Evolutionary conservation across 108 stramenopile species (phyloP).

Genomic region (Conticribra guillardii): DNA sequence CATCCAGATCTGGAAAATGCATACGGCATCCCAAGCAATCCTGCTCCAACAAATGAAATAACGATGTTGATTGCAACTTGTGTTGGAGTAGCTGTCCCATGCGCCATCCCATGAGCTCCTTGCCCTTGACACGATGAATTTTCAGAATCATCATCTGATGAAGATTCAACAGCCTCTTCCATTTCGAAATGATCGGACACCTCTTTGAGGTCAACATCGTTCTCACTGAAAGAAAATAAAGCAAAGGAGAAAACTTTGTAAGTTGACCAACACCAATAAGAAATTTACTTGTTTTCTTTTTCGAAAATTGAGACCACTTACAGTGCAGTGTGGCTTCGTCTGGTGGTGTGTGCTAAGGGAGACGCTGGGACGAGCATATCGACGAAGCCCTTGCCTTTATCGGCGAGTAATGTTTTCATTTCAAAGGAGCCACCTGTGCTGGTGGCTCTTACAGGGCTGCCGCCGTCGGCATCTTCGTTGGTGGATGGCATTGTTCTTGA

Average conservation of each 20-base stretch:
- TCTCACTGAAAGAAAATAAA: too few relatives aligned
- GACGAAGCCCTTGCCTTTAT: neutral
- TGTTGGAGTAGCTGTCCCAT: constrained; percentile 41
- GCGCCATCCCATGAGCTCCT: constrained; percentile 30
- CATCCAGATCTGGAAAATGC: constrained; percentile 76
- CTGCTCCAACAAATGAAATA: constrained; percentile 85
- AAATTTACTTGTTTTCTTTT: too few relatives aligned
- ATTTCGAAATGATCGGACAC: constrained; percentile 23
- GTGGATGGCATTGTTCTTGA: neutral
- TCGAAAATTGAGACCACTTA: too few relatives aligned
- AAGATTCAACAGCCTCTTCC: constrained; percentile 7
- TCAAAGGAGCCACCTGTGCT: neutral
- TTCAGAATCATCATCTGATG: neutral
- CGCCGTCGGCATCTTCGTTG: constrained; percentile 3
- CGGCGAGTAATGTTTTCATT: neutral
- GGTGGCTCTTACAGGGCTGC: neutral
- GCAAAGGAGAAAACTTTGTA: too few relatives aligned
- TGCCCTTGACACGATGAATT: constrained; percentile 2
- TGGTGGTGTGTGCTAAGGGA: constrained; percentile 5
- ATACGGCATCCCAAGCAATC: constrained; percentile 73
- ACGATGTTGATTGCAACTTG: constrained; percentile 78
- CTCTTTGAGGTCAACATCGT: constrained; percentile 16
- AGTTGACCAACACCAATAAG: too few relatives aligned
- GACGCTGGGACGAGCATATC: constrained; percentile 34
- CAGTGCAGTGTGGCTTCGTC: neutral